Evolutionary conservation across 345 rosid species (phyloP), one percentile per base, ranked within the genome.

Genomic region (Eucalyptus cloeziana): DNA sequence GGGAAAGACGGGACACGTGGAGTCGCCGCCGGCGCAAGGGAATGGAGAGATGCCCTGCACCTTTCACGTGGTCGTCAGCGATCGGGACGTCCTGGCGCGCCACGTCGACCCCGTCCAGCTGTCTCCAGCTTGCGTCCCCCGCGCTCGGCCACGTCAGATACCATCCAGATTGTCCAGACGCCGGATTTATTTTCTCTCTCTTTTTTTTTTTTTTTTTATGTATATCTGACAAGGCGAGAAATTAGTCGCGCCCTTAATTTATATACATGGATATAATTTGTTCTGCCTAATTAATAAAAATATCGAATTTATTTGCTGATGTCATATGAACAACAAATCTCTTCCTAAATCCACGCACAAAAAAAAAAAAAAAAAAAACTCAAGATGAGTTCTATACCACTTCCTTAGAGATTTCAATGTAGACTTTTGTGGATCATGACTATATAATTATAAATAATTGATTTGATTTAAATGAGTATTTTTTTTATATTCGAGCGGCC

Each of bases 201-300:
- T 1, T 64, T 2, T 4, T 4, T 16, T 1, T 64, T 2, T 4
- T 7, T n/a, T n/a, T n/a, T 5, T 31, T 30, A 30, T 11, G 3
- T 10, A 52, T 52, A 52, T 69, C 80, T 16, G 22, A 10, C 80
- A 69, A 33, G 43, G 43, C 80, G 7, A 69, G 24, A 33, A 31
- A 33, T 67, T 67, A n/a, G 21, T 67, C 33, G 76, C 40, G 2
- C 19, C 0, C 37, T 30, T 64, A 13, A 62, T 27, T 12, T 62
- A 8, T 30, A 25, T 62, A 7, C 7, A 50, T 51, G n/a, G 17
- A n/a, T 31, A 64, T 13, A 7, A 27, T 56, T 9, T 56, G 27
- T 56, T 56, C 62, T 10, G 3, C 30, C 12, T 56, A 60, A 60
- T 60, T 25, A 60, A 1, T 60, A 60, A 60, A 60, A 12, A 27